Evolutionary conservation across 2,329 filamentous ascomycete species (phyloP).

Genomic region (Microdochium nivale): DNA sequence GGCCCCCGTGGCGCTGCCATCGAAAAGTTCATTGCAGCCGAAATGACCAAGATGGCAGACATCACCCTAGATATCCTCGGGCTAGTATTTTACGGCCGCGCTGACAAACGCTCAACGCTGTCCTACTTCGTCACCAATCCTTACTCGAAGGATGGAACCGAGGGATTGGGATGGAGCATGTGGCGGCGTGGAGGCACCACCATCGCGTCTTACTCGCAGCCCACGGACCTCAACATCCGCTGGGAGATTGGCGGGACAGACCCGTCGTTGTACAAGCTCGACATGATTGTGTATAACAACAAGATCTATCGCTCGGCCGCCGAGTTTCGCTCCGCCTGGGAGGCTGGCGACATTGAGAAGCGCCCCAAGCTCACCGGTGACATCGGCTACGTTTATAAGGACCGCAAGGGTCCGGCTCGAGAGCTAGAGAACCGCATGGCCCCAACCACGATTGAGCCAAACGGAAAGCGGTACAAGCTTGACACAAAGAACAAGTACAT

Average conservation of each 20-base stretch:
- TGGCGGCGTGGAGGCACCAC: constrained; percentile 29
- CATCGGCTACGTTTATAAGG: constrained; percentile 35
- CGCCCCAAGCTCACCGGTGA: constrained; percentile 33
- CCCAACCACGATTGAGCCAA: constrained; percentile 26
- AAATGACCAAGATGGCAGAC: constrained; percentile 17
- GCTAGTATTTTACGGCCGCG: constrained; percentile 24
- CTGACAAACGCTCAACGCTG: constrained; percentile 32
- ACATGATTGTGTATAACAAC: constrained; percentile 45
- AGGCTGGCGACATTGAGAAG: constrained; percentile 33
- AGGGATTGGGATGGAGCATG: constrained; percentile 38
- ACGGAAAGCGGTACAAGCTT: constrained; percentile 30
- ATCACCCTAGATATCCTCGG: constrained; percentile 36
- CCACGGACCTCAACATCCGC: constrained; percentile 33
- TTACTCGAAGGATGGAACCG: constrained; percentile 28
- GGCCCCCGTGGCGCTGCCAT: constrained; percentile 21
- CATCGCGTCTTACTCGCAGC: constrained; percentile 34
- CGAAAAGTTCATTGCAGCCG: constrained; percentile 17
- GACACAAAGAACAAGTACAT: constrained; percentile 34
- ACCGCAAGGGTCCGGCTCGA: constrained; percentile 26
- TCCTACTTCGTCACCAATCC: constrained; percentile 28
- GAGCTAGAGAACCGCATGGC: constrained; percentile 27
- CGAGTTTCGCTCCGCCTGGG: constrained; percentile 34
- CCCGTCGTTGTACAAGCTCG: constrained; percentile 37
- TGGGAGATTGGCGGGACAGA: constrained; percentile 41
- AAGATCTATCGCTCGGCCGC: constrained; percentile 42